Base-by-base conservation (phyloP, 257 asterid species). In the Solanum piurae region DNA sequence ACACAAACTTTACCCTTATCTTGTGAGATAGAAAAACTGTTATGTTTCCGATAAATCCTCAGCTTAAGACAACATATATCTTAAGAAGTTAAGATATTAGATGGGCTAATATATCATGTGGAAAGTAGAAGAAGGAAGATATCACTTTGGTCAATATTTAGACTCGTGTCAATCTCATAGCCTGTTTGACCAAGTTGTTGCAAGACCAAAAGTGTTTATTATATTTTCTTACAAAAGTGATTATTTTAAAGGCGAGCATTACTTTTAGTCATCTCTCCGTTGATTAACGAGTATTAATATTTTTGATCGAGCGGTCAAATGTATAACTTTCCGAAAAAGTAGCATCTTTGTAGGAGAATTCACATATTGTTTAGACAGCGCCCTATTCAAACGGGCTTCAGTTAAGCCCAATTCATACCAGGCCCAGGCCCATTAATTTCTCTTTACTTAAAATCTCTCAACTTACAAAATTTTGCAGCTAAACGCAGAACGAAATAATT, bases 1-100 rank as follows among this genome's bases (percentile, higher is more conserved):
- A 6, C 5, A 0, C 4, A 62, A 0, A 62, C 1, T 2, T 4
- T 4, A 62, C 5, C 0, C 1, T 62, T 62, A 62, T 23, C 0
- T 9, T 23, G 12, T n/a, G 7, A 60, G 12, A 4, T 4, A 4
- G 0, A 62, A 10, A 9, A 23, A 60, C 6, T 60, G 0, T 0
- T 23, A 4, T 60, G 0, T 60, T 23, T 23, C 12, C 6, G 0
- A 23, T 62, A 62, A 4, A 62, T 62, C 3, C 0, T 62, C 13
- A n/a, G 1, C 0, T 23, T n/a, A 60, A 60, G 0, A 9, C 27
- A 60, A 9, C 11, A 60, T 0, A 9, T 60, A 4, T 60, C 69
- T 21, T 23, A 60, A n/a, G n/a, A n/a, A n/a, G n/a, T n/a, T n/a
- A n/a, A 60, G 29, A 60, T 60, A 60, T 60, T 4, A 60, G 69